A percentile compares a stretch with the other conserved stretches of the same genome.
These are phyloP conservation scores for Curvularia spicifera DNA, from an alignment of 2,329 filamentous ascomycete species.

Conservation along the genomic window DNA sequence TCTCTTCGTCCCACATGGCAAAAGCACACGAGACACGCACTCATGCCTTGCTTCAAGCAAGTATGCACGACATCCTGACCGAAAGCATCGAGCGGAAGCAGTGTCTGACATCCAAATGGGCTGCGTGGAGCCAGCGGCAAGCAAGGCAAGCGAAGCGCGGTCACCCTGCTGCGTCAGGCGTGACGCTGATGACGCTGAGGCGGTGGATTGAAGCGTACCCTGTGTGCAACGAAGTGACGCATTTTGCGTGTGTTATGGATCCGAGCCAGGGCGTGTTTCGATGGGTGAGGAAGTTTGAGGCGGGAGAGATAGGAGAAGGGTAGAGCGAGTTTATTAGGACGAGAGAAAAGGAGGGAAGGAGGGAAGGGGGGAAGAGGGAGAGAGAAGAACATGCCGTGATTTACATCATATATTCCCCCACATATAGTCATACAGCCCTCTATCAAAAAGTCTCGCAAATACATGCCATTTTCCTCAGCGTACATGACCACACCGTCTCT, in stretches of 20 bases:
- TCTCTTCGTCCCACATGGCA: too few species aligned
- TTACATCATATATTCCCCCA: not conserved
- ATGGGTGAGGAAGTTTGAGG: slow-evolving; percentile 49
- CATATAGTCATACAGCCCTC: slow-evolving; percentile 9
- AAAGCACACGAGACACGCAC: slow-evolving; percentile 8
- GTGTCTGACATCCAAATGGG: slow-evolving; percentile 42
- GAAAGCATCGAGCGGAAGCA: slow-evolving; percentile 46
- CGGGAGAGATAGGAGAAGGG: slow-evolving; percentile 11
- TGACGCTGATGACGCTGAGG: slow-evolving; percentile 49
- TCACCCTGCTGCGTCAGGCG: slow-evolving; percentile 19
- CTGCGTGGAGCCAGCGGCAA: slow-evolving; percentile 12
- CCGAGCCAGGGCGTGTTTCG: slow-evolving; percentile 56
- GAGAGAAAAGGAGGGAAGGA: not conserved
- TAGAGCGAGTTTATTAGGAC: too few species aligned
- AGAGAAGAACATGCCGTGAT: not conserved
- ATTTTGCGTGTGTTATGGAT: slow-evolving; percentile 66
- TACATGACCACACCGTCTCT: not conserved
- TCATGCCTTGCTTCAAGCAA: slow-evolving; percentile 17
- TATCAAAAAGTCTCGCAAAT: too few species aligned
- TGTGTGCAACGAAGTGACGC: slow-evolving; percentile 63
- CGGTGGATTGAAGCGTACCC: slow-evolving; percentile 61
- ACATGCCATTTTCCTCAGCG: not conserved
- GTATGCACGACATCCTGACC: slow-evolving; percentile 38
- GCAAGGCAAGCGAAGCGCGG: slow-evolving; percentile 13
- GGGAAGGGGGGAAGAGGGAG: not conserved